Percentiles rank a stretch among this genome's conserved stretches.
Evolutionary conservation across 2,329 filamentous ascomycete species (phyloP).

Genomic region (Fusarium compactum): DNA sequence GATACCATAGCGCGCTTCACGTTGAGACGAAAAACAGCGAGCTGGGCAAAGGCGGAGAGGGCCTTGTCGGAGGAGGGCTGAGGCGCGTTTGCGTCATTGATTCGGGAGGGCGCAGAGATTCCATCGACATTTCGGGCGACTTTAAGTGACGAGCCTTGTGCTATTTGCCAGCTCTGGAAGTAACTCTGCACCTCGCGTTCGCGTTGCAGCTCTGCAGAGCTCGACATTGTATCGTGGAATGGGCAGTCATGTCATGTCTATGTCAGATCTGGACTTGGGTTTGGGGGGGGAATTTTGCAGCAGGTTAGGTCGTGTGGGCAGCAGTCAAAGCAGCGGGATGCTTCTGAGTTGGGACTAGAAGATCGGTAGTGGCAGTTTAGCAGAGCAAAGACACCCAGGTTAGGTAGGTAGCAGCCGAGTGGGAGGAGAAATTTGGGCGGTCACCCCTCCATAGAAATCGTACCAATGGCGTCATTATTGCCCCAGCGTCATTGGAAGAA

Average conservation of each 20-base stretch:
- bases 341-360: background rate
- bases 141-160: constrained; percentile 50
- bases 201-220: constrained; percentile 47
- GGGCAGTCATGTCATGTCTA: constrained; percentile 25
- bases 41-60: constrained; percentile 63
- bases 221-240: constrained; percentile 38
- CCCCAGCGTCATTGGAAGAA: constrained; percentile 18
- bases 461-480: constrained; percentile 35
- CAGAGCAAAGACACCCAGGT: background rate
- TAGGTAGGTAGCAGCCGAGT: background rate
- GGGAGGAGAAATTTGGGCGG: constrained; percentile 15
- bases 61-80: constrained; percentile 53
- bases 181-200: constrained; percentile 51
- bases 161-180: constrained; percentile 50
- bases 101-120: constrained; percentile 46
- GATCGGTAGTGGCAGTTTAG: background rate
- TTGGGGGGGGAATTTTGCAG: background rate
- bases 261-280: constrained; percentile 1
- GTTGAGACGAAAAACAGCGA: constrained; percentile 61
- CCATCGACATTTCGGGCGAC: constrained; percentile 50
- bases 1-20: constrained; percentile 63
- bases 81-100: constrained; percentile 47
- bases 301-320: constrained; percentile 7
- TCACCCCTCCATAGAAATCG: background rate
- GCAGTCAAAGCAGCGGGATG: background rate